Evolutionary conservation across 2,329 filamentous ascomycete species (phyloP), one percentile per base, ranked within the genome.

Genomic region (Epichloe festucae): DNA sequence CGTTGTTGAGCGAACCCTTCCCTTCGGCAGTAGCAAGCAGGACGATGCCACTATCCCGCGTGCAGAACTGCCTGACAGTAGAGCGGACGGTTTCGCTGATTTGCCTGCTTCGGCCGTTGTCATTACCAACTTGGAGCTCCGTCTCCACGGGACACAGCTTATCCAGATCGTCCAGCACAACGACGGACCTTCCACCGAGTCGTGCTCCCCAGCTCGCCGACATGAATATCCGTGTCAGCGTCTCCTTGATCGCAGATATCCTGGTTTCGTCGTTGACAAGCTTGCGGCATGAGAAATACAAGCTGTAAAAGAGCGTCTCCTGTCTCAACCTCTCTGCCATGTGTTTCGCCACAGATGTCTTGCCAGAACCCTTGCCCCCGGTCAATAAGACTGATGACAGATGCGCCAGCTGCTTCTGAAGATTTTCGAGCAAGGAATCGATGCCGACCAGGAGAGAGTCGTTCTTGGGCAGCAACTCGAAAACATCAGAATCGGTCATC

Each of bases 101-200:
- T 60, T 97, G 90, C 36, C 89, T 81, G 64, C 90, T 97, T 56
- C 91, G 81, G 17, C 88, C 88, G 62, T 98, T 97, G 59, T 97
- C 89, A 54, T 89, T 90, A 55, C 89, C 89, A 4, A 95, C 87
- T 66, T 96, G 89, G 12, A 98, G 75, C 65, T 98, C 93, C 0
- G 90, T 96, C 68, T 98, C 94, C 1, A 84, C 85, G 0, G 93
- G 91, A 63, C 91, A 97, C 1, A 98, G 74, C 61, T 88, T 89
- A 67, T 98, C 93, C 6, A 98, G 70, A 61, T 98, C 93, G 62
- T 98, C 93, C 2, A 98, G 73, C 47, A 98, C 81, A 19, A 98
- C 87, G 3, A 97, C 65, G 0, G 90, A 80, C 55, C 81, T 84
- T 4, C 93, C 93, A 21, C 89, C 90, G 0, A 93, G 76, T 54